A percentile compares a stretch with the other conserved stretches of the same genome.
Conservation (phyloP, 1,284 basidiomycete genomes). For the Anthracocystis panici-leucophaei region DNA sequence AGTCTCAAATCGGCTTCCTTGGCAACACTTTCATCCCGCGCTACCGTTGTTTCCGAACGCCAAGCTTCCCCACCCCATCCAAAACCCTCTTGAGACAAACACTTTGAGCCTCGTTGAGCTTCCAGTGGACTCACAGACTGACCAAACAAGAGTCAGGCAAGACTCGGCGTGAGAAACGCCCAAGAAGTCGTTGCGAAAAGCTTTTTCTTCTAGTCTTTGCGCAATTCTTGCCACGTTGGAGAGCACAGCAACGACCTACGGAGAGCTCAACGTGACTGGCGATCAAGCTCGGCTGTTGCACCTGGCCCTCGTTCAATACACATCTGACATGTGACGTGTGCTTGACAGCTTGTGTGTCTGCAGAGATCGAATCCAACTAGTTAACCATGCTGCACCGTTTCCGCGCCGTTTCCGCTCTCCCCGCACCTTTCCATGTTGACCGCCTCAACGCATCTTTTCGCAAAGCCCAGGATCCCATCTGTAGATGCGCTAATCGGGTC, state of each 20-base stretch:
- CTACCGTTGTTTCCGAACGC: not conserved
- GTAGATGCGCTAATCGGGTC: not conserved
- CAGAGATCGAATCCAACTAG: not conserved
- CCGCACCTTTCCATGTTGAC: conserved; percentile 2
- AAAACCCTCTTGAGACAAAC: not conserved
- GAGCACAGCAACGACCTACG: not conserved
- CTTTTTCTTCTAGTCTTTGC: not conserved
- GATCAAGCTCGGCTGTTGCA: conserved; percentile 4
- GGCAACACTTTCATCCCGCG: not conserved
- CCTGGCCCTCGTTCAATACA: not conserved
- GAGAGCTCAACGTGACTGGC: not conserved
- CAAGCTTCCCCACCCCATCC: conserved; percentile 1
- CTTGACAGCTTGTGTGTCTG: conserved; percentile 2
- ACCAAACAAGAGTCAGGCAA: not conserved
- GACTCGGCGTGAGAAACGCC: conserved; percentile 11
- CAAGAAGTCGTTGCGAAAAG: conserved; percentile 1
- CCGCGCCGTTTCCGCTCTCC: not conserved
- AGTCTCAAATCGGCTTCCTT: conserved; percentile 13
- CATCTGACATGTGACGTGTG: conserved; percentile 6
- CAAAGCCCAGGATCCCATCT: too few species aligned
- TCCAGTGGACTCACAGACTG: not conserved
- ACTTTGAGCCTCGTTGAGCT: too few species aligned
- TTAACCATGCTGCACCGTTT: not conserved
- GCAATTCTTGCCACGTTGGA: too few species aligned
- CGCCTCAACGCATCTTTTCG: not conserved